Base-by-base conservation (phyloP, 1,284 basidiomycete genomes). In the Pseudomicrostroma phylloplanum region DNA sequence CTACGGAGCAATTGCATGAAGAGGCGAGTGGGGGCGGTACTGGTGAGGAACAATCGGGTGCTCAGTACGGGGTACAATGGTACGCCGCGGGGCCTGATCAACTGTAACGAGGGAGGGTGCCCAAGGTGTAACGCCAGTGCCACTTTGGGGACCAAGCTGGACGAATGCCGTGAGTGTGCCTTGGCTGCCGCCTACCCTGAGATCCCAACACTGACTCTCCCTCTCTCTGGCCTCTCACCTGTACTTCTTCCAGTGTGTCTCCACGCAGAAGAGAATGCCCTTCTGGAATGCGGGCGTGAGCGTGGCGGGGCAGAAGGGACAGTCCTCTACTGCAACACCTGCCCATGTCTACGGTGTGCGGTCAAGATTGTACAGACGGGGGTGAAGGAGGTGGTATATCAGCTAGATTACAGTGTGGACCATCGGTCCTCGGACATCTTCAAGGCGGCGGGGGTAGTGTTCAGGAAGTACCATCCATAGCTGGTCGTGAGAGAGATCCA, bases 21-120 rank as follows among this genome's bases (percentile, higher is more conserved):
- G 78, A 86, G 96, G 3, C 86, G 96, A 1, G 93, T 97, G 0
- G 93, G 93, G 13, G 92, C 92, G 0, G 86, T 97, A 17, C 83
- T 97, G 46, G 92, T 96, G 36, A 15, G 21, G 21, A 25, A 54
- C 21, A 74, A 78, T 57, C 67, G 93, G 26, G 89, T 99, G 58
- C 83, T 98, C 43, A 86, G 90, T n/a, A 96, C 96, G 0, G 96
- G 96, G 82, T 99, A 99, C 81, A 99, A 99, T 76, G 96, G 96
- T 2, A 98, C 96, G 0, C 90, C 96, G 9, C 85, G 91, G 9
- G 92, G 92, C 1, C 83, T 96, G 48, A 83, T 42, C 19, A 80
- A 80, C 56, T 80, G 79, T 64, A 76, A 73, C 60, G 72, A 79
- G 39, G 79, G 79, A 36, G 79, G 79, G 7, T 80, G 78, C 55